Conservation (phyloP, 306 rosid species). For the Prunus mume region DNA sequence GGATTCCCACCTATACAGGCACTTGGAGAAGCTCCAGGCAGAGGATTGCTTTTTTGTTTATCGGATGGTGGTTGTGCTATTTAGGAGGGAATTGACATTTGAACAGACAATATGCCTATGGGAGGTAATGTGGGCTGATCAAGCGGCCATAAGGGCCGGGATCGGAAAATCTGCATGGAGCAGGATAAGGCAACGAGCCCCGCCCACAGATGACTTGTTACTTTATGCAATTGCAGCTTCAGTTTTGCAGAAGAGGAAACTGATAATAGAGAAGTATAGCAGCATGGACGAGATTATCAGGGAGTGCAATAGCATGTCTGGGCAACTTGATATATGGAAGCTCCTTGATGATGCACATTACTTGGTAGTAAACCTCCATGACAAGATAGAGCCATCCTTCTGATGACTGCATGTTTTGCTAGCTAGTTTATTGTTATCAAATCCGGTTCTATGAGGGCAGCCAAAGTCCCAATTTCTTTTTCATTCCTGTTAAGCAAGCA, state of each 20-base stretch:
- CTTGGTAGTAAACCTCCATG: constrained; percentile 93
- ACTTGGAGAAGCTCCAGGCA: constrained; percentile 90
- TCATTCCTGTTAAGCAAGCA: not conserved
- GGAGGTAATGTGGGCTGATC: constrained; percentile 99
- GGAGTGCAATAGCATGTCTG: constrained; percentile 98
- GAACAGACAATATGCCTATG: constrained; percentile 96
- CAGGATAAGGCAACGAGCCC: constrained; percentile 95
- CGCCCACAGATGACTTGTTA: constrained; percentile 88
- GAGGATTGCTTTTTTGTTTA: constrained; percentile 99
- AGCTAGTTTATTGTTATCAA: constrained; percentile 18
- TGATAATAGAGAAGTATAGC: constrained; percentile 89
- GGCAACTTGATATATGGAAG: constrained; percentile 96
- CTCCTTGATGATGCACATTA: constrained; percentile 94
- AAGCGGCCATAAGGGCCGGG: constrained; percentile 94
- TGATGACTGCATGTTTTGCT: constrained; percentile 33
- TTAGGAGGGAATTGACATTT: constrained; percentile 91
- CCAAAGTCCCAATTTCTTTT: not conserved
- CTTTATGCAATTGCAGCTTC: constrained; percentile 97
- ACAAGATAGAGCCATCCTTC: constrained; percentile 74
- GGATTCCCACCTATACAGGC: constrained; percentile 88
- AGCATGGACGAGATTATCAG: constrained; percentile 98
- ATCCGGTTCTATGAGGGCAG: constrained; percentile 7
- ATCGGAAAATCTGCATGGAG: constrained; percentile 93
- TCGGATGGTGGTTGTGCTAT: constrained; percentile 96
- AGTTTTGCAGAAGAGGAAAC: constrained; percentile 84